phyloP scores from a whole-genome alignment of 75 land plant genomes.

The Picea glauca region DNA sequence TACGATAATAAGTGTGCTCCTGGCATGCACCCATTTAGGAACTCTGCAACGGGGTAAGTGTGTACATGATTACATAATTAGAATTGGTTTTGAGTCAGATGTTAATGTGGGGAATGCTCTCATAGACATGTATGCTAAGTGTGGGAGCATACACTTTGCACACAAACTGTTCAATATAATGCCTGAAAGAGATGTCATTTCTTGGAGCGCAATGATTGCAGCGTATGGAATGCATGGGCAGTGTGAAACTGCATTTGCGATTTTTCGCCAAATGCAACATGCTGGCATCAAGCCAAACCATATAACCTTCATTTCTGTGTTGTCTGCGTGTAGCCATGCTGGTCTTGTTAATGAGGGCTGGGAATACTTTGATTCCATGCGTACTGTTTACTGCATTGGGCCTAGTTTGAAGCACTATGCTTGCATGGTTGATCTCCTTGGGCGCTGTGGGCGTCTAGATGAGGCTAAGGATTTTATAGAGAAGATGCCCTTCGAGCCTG shows the following conservation, averaged over 20 bases:
- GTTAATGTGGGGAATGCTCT: constrained; percentile 46
- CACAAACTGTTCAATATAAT: constrained; percentile 30
- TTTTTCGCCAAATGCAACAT: constrained; percentile 40
- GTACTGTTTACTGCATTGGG: constrained; percentile 13
- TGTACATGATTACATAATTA: constrained; percentile 34
- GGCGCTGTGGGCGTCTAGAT: constrained; percentile 47
- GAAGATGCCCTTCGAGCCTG: constrained; percentile 48
- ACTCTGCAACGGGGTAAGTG: constrained; percentile 19
- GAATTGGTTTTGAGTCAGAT: constrained; percentile 23
- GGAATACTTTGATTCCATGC: constrained; percentile 42
- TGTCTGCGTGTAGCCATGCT: constrained; percentile 53
- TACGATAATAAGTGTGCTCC: constrained; percentile 16
- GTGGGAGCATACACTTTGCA: constrained; percentile 48
- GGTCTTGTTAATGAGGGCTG: constrained; percentile 34
- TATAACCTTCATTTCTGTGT: constrained; percentile 36
- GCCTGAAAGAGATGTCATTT: constrained; percentile 31
- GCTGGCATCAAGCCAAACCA: constrained; percentile 29
- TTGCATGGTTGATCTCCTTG: constrained; percentile 62
- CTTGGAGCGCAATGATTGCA: constrained; percentile 69
- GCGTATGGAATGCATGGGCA: constrained; percentile 42
- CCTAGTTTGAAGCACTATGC: constrained; percentile 55
- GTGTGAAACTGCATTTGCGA: constrained; percentile 29
- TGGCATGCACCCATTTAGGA: background rate
- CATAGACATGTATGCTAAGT: constrained; percentile 69
- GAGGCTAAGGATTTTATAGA: constrained; percentile 32